Evolutionary conservation across 2,329 filamentous ascomycete species (phyloP), one percentile per base, ranked within the genome.

Genomic region (Botrytis sinoallii): DNA sequence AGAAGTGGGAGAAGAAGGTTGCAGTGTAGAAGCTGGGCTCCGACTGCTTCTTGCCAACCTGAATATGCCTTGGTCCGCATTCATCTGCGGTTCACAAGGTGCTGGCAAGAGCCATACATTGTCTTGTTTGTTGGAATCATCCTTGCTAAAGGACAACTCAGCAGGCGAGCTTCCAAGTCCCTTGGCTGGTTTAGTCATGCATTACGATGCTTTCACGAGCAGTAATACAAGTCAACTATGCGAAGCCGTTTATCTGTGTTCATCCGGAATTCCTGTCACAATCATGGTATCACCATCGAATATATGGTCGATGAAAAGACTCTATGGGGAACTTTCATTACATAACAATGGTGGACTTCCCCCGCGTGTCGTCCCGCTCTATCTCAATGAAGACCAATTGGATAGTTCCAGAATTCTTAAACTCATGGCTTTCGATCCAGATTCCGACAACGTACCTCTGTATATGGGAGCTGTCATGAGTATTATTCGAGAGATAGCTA

Each of bases 11-110:
- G 57, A 60, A 60, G 57, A 60, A 60, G 57, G 29, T 60, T 60
- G 32, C 57, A 60, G 18, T 38, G 18, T 60, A 60, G 29, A 60
- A 60, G 57, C 57, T 60, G 14, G 29, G 29, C 57, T 25, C 32
- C 57, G 57, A 60, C 57, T 60, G 29, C 57, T 60, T 60, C 57
- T 60, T 60, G 29, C 57, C 70, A n/a, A 67, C 70, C 44, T 66
- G 22, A 60, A 60, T 35, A 60, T 60, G 76, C 89, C 88, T 60
- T 60, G 57, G 57, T 60, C 57, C 0, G 83, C 85, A 0, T 91
- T 91, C 79, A 87, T 91, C 38, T 91, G 89, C 74, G 89, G 89
- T 1, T 86, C 86, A 3, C 89, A 91, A 77, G 89, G 89, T 0
- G 87, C 85, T 63, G 89, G 89, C 0, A 91, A 91, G 77, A 88